Conservation (phyloP, 2,329 filamentous ascomycete species). For the Fusarium dimerum region DNA sequence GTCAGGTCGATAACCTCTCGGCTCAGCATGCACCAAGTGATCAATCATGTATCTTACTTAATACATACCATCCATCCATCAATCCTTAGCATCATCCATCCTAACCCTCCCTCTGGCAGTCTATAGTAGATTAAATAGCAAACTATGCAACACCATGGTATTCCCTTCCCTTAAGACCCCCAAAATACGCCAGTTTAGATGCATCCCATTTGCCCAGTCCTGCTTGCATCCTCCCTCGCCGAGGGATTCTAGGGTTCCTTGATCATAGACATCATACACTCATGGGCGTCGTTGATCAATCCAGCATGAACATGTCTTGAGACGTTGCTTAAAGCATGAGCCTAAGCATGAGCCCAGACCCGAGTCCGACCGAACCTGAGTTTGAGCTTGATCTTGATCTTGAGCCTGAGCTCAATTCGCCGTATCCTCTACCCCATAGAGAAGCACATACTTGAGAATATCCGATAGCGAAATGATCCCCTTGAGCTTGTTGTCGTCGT, state of each 20-base stretch:
- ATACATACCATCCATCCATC: conserved; percentile 6
- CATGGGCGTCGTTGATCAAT: conserved; percentile 21
- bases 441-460: conserved; percentile 90
- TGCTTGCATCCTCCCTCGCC: conserved; percentile 6
- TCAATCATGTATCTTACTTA: not conserved
- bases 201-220: conserved; percentile 16
- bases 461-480: conserved; percentile 93
- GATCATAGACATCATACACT: conserved; percentile 24
- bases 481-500: conserved; percentile 82
- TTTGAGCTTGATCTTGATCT: not conserved
- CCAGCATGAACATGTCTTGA: conserved; percentile 7
- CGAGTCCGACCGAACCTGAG: too few species aligned
- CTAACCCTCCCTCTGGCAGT: not conserved
- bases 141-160: conserved; percentile 27
- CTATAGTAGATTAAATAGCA: conserved; percentile 2
- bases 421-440: conserved; percentile 69
- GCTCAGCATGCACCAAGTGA: too few species aligned
- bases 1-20: too few species aligned
- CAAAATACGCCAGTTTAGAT: conserved; percentile 28
- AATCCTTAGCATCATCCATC: not conserved
- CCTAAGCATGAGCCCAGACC: too few species aligned
- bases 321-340: not conserved
- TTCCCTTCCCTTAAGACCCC: conserved; percentile 19
- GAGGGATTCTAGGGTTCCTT: conserved; percentile 3
- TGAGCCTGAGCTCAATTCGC: conserved; percentile 20